Evolutionary conservation across 2,329 filamentous ascomycete genomes (phyloP).

Genomic region (Pestalotiopsis sp.): DNA sequence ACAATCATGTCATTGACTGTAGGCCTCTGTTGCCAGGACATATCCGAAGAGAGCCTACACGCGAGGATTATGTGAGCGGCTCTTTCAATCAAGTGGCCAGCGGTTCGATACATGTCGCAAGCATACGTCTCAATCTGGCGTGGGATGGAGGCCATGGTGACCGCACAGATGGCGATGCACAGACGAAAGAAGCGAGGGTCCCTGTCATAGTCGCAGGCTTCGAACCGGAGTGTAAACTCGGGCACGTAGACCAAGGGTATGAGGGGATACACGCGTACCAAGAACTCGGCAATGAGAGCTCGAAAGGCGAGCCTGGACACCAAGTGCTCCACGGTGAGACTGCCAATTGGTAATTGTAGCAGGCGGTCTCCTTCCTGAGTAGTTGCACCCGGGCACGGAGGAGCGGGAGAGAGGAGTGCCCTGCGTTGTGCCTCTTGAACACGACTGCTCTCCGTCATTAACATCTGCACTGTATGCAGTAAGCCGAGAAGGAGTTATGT

Average conservation of each 20-base stretch:
- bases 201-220: conserved; percentile 15
- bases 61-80: conserved; percentile 13
- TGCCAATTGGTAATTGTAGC: conserved; percentile 14
- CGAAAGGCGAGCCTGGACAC: conserved; percentile 20
- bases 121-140: conserved; percentile 19
- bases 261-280: conserved; percentile 23
- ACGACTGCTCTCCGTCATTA: neutral
- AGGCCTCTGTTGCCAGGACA: conserved; percentile 11
- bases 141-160: conserved; percentile 25
- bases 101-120: conserved; percentile 9
- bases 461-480: neutral
- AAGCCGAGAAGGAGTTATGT: neutral
- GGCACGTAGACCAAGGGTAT: conserved; percentile 23
- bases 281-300: conserved; percentile 22
- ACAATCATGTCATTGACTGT: conserved; percentile 13
- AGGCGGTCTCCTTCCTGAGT: neutral
- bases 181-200: conserved; percentile 23
- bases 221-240: conserved; percentile 16
- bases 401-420: neutral
- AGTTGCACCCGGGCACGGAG: neutral
- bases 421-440: neutral
- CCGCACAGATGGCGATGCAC: conserved; percentile 24
- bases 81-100: conserved; percentile 14
- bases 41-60: conserved; percentile 12
- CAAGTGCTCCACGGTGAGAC: conserved; percentile 18